Percentiles rank a stretch among this genome's conserved stretches.
Evolutionary conservation across 192 early-diverging fungal genomes (phyloP).

Genomic region (Coemansia sp.): DNA sequence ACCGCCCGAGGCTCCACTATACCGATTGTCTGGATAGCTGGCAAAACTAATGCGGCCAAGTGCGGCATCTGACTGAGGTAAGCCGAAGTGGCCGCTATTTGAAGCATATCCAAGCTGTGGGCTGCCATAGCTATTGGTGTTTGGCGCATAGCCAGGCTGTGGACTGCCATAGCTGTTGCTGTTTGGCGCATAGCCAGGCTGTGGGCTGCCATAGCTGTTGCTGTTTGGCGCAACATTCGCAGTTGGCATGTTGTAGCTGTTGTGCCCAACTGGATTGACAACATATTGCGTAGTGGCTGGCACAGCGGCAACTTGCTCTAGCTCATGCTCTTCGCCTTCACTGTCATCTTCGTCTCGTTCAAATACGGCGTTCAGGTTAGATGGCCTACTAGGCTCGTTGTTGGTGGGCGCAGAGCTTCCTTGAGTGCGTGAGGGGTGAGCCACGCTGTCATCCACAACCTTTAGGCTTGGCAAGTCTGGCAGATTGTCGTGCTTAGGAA

Average conservation of each 20-base stretch:
- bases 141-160: neutral
- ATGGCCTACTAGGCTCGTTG: neutral
- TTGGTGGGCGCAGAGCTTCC: neutral
- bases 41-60: neutral
- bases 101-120: neutral
- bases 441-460: neutral
- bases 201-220: neutral
- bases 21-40: neutral
- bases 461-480: constrained; percentile 7
- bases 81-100: neutral
- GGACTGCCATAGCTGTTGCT: neutral
- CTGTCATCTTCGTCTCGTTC: neutral
- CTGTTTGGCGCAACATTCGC: neutral
- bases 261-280: neutral
- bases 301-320: neutral
- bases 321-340: neutral
- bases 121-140: constrained; percentile 2
- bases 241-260: neutral
- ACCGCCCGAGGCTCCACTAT: neutral
- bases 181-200: neutral
- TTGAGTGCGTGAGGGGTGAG: neutral
- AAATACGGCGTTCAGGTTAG: neutral
- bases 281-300: neutral
- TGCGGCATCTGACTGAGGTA: neutral
- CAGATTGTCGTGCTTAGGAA: neutral